A percentile compares a stretch with the other conserved stretches of the same genome.
These are phyloP conservation scores for Boechera stricta DNA, from an alignment of 345 rosid genomes.

Conservation along the genomic window DNA sequence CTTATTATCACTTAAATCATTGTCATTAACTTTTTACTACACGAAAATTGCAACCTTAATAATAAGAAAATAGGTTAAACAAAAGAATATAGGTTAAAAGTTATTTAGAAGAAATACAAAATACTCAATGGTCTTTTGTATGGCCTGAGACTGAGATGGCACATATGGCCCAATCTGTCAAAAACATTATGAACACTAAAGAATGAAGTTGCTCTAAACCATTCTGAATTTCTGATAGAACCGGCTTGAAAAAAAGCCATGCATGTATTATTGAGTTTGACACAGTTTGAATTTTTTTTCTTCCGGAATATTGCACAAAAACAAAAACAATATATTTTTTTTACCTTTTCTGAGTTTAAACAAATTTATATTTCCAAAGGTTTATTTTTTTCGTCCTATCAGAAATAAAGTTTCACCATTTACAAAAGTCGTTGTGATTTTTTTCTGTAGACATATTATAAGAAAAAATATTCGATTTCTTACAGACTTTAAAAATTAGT, in stretches of 20 bases:
- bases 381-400: too few relatives aligned
- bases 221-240: background rate
- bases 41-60: background rate
- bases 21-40: background rate
- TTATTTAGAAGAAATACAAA: background rate
- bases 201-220: background rate
- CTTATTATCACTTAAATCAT: background rate
- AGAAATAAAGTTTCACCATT: too few relatives aligned
- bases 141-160: slow-evolving; percentile 4
- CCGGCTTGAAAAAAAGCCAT: background rate
- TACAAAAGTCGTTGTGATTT: too few relatives aligned
- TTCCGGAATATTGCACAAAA: background rate
- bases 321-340: background rate
- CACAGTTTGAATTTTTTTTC: background rate
- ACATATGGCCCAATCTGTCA: slow-evolving; percentile 12
- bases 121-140: background rate
- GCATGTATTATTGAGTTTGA: background rate
- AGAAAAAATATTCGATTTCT: too few relatives aligned
- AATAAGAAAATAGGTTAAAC: background rate
- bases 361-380: too few relatives aligned
- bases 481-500: too few relatives aligned
- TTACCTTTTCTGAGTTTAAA: too few relatives aligned
- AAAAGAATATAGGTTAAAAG: background rate
- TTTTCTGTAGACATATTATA: too few relatives aligned
- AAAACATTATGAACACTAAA: background rate